Conservation (phyloP, 1,139 yeast genomes). For the Meyerozyma carpophila region DNA sequence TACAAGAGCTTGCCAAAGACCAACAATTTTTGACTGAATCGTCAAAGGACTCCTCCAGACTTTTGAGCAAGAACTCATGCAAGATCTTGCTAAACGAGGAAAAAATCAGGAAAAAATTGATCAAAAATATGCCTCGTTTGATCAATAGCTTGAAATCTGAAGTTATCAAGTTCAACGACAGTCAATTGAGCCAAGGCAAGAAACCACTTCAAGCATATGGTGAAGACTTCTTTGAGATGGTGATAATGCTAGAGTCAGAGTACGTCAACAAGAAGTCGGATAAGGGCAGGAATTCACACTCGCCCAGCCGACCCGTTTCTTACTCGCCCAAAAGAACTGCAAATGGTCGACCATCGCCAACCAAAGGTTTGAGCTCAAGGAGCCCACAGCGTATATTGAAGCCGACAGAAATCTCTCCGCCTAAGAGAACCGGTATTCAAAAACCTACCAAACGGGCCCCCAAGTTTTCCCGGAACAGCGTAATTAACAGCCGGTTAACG, state of each 20-base stretch:
- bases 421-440: not conserved
- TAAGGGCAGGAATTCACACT: not conserved
- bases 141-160: conserved; percentile 46
- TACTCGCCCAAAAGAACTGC: not conserved
- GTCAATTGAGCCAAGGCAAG: conserved; percentile 21
- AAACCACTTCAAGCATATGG: conserved; percentile 42
- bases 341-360: not conserved
- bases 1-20: conserved; percentile 54
- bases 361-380: not conserved
- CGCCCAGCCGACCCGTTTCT: not conserved
- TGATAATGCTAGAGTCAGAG: conserved; percentile 40
- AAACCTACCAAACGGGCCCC: not conserved
- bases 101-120: conserved; percentile 60
- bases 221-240: conserved; percentile 39
- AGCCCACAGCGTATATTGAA: not conserved
- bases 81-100: conserved; percentile 78
- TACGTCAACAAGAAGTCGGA: conserved; percentile 8
- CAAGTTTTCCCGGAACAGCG: not conserved
- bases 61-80: conserved; percentile 73
- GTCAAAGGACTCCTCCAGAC: conserved; percentile 74
- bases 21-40: conserved; percentile 61
- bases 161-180: conserved; percentile 42
- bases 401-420: not conserved
- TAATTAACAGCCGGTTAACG: conserved; percentile 9
- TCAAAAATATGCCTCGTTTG: conserved; percentile 62